phyloP scores from a whole-genome alignment of 176 grass and related monocot genomes.

The Carex myosuroides region DNA sequence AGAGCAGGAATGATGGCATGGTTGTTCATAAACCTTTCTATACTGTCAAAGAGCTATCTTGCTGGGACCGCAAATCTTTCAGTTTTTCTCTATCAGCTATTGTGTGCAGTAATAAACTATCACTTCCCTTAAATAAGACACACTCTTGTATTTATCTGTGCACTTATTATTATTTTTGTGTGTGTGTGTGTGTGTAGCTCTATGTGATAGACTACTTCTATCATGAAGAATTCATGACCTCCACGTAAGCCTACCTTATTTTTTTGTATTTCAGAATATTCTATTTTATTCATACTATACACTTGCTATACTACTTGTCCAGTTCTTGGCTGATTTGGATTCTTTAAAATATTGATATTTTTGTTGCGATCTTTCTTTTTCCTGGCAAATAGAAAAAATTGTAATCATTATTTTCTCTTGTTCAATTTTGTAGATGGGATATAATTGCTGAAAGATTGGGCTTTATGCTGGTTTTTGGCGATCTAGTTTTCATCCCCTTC shows the following conservation, averaged over 20 bases:
- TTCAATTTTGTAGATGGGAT: slow-evolving; percentile 66
- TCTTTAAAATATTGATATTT: not conserved
- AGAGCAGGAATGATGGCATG: slow-evolving; percentile 99
- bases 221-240: slow-evolving; percentile 98
- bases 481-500: slow-evolving; percentile 97
- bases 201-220: slow-evolving; percentile 94
- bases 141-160: slow-evolving; percentile 3
- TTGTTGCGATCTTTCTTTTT: not conserved
- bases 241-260: slow-evolving; percentile 59
- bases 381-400: not conserved
- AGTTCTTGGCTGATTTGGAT: not conserved
- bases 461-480: slow-evolving; percentile 97
- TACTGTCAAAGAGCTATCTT: slow-evolving; percentile 73
- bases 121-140: slow-evolving; percentile 1
- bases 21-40: slow-evolving; percentile 96
- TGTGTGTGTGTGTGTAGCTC: slow-evolving; percentile 37
- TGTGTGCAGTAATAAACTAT: slow-evolving; percentile 63
- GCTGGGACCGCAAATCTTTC: slow-evolving; percentile 69
- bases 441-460: slow-evolving; percentile 97
- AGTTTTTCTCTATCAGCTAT: slow-evolving; percentile 80
- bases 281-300: not conserved
- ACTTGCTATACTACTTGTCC: slow-evolving; percentile 12
- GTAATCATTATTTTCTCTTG: not conserved
- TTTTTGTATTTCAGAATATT: not conserved
- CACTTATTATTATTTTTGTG: slow-evolving; percentile 10